phyloP scores from a whole-genome alignment of 768 basidiomycete species.

The Leccinum disarticulatum region DNA sequence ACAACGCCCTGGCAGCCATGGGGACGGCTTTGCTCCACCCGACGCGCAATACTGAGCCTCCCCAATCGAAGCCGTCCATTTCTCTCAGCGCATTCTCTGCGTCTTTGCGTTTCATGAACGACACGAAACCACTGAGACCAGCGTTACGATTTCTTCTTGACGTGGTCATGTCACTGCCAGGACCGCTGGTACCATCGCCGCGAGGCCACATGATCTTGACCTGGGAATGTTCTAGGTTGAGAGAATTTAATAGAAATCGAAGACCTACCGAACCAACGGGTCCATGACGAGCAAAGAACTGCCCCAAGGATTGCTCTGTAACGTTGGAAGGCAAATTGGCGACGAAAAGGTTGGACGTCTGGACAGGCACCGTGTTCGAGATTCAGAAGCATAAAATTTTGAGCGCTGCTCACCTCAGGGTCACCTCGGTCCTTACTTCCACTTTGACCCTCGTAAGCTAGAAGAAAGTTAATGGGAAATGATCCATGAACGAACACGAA shows the following conservation, averaged over 20 bases:
- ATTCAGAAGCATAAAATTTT: neutral
- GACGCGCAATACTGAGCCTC: constrained; percentile 80
- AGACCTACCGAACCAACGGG: constrained; percentile 84
- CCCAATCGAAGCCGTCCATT: constrained; percentile 94
- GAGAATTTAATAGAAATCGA: neutral
- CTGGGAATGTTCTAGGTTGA: constrained; percentile 37
- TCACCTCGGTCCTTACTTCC: constrained; percentile 90
- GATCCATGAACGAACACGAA: neutral
- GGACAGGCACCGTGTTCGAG: constrained; percentile 4
- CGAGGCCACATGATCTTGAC: constrained; percentile 99
- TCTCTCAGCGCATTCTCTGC: constrained; percentile 88
- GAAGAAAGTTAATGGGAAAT: constrained; percentile 7
- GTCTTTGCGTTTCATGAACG: constrained; percentile 91
- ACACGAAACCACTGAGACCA: constrained; percentile 93
- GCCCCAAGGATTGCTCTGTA: constrained; percentile 81
- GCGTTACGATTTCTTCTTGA: constrained; percentile 68
- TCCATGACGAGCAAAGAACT: constrained; percentile 88
- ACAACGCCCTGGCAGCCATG: constrained; percentile 74
- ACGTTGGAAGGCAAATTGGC: constrained; percentile 88
- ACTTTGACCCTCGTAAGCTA: constrained; percentile 87
- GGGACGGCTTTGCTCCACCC: constrained; percentile 99
- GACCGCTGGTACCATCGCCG: constrained; percentile 63
- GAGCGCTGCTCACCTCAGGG: constrained; percentile 57
- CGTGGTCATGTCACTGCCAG: constrained; percentile 74
- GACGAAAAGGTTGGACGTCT: constrained; percentile 97